phyloP scores from a whole-genome alignment of 441 rosid species.

The Oxalis stricta region DNA sequence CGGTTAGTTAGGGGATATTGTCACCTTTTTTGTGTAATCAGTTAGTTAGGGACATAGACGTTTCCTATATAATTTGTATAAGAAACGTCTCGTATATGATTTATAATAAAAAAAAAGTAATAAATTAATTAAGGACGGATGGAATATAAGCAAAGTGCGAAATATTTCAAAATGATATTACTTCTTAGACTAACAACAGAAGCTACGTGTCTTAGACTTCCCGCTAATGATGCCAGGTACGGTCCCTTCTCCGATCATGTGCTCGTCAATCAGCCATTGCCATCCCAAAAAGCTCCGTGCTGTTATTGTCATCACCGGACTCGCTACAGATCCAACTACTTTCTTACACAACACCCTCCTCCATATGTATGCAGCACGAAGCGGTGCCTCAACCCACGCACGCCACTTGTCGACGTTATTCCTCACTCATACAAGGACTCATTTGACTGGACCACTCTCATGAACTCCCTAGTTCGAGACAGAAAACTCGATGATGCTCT shows the following conservation, averaged over 20 bases:
- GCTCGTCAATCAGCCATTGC: conserved; percentile 31
- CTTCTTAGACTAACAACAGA: too few species aligned
- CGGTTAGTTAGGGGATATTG: too few species aligned
- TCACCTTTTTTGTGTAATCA: too few species aligned
- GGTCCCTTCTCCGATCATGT: conserved; percentile 48
- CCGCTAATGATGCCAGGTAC: conserved; percentile 29
- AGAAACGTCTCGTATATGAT: too few species aligned
- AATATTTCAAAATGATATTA: too few species aligned
- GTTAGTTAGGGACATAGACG: too few species aligned
- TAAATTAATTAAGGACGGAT: too few species aligned
- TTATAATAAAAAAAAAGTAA: too few species aligned
- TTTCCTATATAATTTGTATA: too few species aligned
- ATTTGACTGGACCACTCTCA: conserved; percentile 61
- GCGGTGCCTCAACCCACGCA: conserved; percentile 27
- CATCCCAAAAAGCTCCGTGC: conserved; percentile 43
- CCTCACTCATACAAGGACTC: conserved; percentile 43
- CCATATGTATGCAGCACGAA: conserved; percentile 34
- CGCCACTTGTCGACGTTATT: conserved; percentile 53
- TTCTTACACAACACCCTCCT: conserved; percentile 49
- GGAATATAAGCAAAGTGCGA: too few species aligned
- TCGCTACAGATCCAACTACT: conserved; percentile 19
- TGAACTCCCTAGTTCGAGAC: conserved; percentile 33
- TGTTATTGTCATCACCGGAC: conserved; percentile 37
- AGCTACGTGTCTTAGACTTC: too few species aligned
- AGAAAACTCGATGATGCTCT: conserved; percentile 17